Base-by-base conservation (phyloP, 176 grass and related monocot species). In the Thalia dealbata region DNA sequence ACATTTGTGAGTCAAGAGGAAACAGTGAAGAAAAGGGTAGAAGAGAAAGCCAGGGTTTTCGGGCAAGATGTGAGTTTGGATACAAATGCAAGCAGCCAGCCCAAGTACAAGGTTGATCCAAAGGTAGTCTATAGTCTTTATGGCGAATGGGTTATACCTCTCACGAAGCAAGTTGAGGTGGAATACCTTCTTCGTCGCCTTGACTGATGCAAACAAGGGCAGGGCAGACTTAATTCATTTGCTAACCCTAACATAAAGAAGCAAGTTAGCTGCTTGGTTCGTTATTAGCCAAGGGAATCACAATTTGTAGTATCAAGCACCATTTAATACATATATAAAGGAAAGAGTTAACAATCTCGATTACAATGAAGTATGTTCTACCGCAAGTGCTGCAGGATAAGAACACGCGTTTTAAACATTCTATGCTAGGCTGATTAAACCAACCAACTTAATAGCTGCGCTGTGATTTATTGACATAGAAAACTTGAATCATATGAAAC, bases 151-250 rank as follows among this genome's bases (percentile, higher is more conserved):
- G 52, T 79, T 50, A 79, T 79, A 14, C 77, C 77, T 63, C 23
- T 79, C 3, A 79, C 67, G 8, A 79, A 79, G 41, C 21, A 50
- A 13, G 77, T 79, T 21, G 66, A 79, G 62, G 67, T 63, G 3
- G 77, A 79, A 71, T 79, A 79, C 41, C 77, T 79, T 62, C 77
- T 79, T 29, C 77, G 1, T 22, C 77, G 77, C 26, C 52, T 79
- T 19, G 67, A 71, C 71, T 79, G 77, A 79, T 12, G 61, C 14
- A 22, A 24, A n/a, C 21, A 38, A 61, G 2, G 9, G n/a, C 23
- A 10, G 9, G 23, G 10, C 56, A 23, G 10, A 24, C n/a, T 8
- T 10, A 24, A 23, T 23, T 61, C 22, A 61, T 61, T 23, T 24
- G 21, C 25, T n/a, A n/a, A 24, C n/a, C 9, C 56, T 61, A 24